A percentile compares a stretch with the other conserved stretches of the same genome.
These are phyloP conservation scores for Microsporum audouinii DNA, from an alignment of 2,329 filamentous ascomycete species.

Conservation along the genomic window DNA sequence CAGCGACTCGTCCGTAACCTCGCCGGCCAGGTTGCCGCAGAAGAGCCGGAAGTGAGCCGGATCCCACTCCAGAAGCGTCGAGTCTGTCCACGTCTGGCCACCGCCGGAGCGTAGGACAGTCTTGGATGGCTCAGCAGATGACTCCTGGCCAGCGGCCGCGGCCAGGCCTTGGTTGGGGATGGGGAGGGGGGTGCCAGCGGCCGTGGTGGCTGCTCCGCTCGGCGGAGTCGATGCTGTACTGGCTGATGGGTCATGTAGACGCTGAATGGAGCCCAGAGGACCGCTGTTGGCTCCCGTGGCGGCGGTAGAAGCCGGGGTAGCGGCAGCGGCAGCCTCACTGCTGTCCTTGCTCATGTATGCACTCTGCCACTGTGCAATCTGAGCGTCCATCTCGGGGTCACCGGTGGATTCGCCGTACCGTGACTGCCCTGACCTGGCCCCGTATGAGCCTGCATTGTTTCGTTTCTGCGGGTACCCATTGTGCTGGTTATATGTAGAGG, in stretches of 20 bases:
- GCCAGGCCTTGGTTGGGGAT: slow-evolving; percentile 26
- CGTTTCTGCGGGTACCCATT: slow-evolving; percentile 13
- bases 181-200: slow-evolving; percentile 34
- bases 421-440: slow-evolving; percentile 12
- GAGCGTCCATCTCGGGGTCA: slow-evolving; percentile 75
- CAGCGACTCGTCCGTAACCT: slow-evolving; percentile 91
- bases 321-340: slow-evolving; percentile 21
- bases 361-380: slow-evolving; percentile 91
- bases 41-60: slow-evolving; percentile 88
- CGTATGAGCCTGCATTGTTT: slow-evolving; percentile 12
- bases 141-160: slow-evolving; percentile 32
- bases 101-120: slow-evolving; percentile 83
- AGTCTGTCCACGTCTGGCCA: slow-evolving; percentile 85
- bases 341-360: slow-evolving; percentile 60
- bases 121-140: slow-evolving; percentile 46
- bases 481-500: slow-evolving; percentile 36
- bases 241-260: slow-evolving; percentile 17
- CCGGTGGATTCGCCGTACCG: slow-evolving; percentile 31
- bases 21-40: slow-evolving; percentile 90
- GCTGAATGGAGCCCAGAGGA: slow-evolving; percentile 29
- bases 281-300: slow-evolving; percentile 37
- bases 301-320: slow-evolving; percentile 25
- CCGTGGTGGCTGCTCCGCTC: slow-evolving; percentile 22
- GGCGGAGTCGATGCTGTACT: slow-evolving; percentile 18
- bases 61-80: slow-evolving; percentile 86